Evolutionary conservation across 2,329 filamentous ascomycete genomes (phyloP).

Genomic region (Ceratocystiopsis minuta): DNA sequence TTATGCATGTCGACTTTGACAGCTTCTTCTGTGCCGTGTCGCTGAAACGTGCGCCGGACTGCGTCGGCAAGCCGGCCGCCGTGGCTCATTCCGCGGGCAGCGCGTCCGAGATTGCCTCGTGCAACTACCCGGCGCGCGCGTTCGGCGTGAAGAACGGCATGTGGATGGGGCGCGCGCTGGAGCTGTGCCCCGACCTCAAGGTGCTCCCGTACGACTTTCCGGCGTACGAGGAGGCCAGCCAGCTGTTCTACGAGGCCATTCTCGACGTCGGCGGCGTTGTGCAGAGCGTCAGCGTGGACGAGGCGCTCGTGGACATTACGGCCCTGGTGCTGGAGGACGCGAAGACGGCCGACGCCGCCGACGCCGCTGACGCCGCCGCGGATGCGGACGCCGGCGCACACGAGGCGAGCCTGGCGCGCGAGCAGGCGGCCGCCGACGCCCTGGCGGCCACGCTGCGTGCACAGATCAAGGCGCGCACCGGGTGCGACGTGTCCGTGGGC

Average conservation of each 20-base stretch:
- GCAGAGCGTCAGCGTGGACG: constrained; percentile 93
- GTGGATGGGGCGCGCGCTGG: constrained; percentile 91
- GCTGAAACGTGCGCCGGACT: constrained; percentile 56
- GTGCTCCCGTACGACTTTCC: constrained; percentile 92
- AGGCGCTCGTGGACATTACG: constrained; percentile 77
- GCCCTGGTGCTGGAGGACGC: constrained; percentile 41
- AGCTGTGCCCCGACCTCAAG: constrained; percentile 70
- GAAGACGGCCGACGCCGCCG: constrained; percentile 8
- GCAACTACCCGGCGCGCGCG: constrained; percentile 78
- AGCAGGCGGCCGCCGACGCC: constrained; percentile 61
- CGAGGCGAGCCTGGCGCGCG: constrained; percentile 54
- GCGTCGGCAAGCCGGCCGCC: constrained; percentile 60
- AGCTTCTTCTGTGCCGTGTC: constrained; percentile 97
- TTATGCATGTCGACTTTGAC: constrained; percentile 95
- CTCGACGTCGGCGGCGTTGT: constrained; percentile 64
- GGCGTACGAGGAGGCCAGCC: constrained; percentile 82
- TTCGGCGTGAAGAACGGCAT: constrained; percentile 93
- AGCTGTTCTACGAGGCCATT: constrained; percentile 71
- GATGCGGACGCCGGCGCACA: constrained; percentile 40
- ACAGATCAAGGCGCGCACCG: constrained; percentile 55
- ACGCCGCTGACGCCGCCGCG: constrained; percentile 44
- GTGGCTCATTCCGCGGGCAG: constrained; percentile 75
- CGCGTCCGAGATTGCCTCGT: constrained; percentile 90
- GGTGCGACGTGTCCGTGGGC: constrained; percentile 78
- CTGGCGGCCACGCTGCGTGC: constrained; percentile 51